A percentile compares a stretch with the other conserved stretches of the same genome.
These are phyloP conservation scores for Ephemerocybe angulata DNA, from an alignment of 768 basidiomycete genomes.

Conservation along the genomic window DNA sequence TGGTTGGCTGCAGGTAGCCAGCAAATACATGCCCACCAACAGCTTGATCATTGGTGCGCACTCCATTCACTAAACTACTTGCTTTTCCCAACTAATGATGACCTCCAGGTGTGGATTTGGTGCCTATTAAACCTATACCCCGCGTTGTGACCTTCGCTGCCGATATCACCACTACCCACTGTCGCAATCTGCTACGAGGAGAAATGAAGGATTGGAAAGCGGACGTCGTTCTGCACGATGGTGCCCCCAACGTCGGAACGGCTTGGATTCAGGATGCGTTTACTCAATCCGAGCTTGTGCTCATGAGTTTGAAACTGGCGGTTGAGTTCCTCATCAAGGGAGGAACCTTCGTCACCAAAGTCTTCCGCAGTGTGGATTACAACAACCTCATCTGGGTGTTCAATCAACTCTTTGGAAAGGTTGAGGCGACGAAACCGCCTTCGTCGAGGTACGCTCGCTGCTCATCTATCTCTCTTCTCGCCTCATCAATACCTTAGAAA, in stretches of 20 bases:
- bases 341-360: constrained; percentile 95
- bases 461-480: background rate
- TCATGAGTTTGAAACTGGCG: constrained; percentile 92
- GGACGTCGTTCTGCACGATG: constrained; percentile 96
- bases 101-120: constrained; percentile 82
- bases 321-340: constrained; percentile 92
- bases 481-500: constrained; percentile 53
- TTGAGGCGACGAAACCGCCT: constrained; percentile 98
- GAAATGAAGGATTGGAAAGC: constrained; percentile 99
- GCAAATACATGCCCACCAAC: constrained; percentile 94
- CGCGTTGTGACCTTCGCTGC: constrained; percentile 86
- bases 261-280: constrained; percentile 99
- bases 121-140: constrained; percentile 94
- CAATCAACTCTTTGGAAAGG: constrained; percentile 90
- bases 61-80: background rate
- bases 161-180: constrained; percentile 91
- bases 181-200: constrained; percentile 78
- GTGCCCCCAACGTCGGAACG: constrained; percentile 98
- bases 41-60: constrained; percentile 84
- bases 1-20: constrained; percentile 98
- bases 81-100: constrained; percentile 8
- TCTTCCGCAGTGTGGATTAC: constrained; percentile 97
- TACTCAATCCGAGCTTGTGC: constrained; percentile 92
- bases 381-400: constrained; percentile 99
- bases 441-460: constrained; percentile 73